Base-by-base conservation (phyloP, 1,284 basidiomycete genomes). In the Tylopilus sp. region DNA sequence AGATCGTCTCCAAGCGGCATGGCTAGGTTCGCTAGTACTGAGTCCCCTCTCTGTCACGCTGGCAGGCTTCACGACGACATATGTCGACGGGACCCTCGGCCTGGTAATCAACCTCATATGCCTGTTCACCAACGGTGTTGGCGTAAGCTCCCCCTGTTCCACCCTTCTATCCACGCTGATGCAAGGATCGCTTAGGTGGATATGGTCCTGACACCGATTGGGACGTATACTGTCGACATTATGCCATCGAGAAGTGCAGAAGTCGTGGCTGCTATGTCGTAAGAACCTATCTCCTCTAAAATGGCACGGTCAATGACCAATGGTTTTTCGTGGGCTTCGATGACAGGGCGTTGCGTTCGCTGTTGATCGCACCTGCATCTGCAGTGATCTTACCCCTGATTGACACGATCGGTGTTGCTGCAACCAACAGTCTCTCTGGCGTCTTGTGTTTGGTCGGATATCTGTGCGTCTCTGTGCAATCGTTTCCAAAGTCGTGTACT, bases 181-280 rank as follows among this genome's bases (percentile, higher is more conserved):
- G 6, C 44, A 19, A 61, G 6, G 7, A 16, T 64, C 5, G 26
- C 12, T 13, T 41, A 82, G 86, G 83, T 82, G 64, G 84, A 79
- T 52, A 76, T 87, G 56, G 79, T 85, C 7, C 74, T 91, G 8
- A 82, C 83, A 0, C 86, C 88, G 0, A 71, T 82, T 1, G 83
- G 86, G 53, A 84, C 89, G 12, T 91, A 91, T 73, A 76, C 79
- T 29, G 85, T 91, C 19, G 90, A 91, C 67, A 75, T 86, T 18
- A 72, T 88, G 72, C 87, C 87, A 52, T 71, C 75, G 6, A 79
- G 82, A 22, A 86, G 86, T 63, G 87, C 88, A 1, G 88, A 91
- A 69, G 82, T 84, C 22, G 83, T 82, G 66, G 86, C 83, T 2
- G 85, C 82, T 0, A 78, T 76, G 41, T 76, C 72, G 86, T 85